A percentile compares a stretch with the other conserved stretches of the same genome.
Evolutionary conservation across 306 rosid genomes (phyloP).

Genomic region (Echinosophora koreensis): DNA sequence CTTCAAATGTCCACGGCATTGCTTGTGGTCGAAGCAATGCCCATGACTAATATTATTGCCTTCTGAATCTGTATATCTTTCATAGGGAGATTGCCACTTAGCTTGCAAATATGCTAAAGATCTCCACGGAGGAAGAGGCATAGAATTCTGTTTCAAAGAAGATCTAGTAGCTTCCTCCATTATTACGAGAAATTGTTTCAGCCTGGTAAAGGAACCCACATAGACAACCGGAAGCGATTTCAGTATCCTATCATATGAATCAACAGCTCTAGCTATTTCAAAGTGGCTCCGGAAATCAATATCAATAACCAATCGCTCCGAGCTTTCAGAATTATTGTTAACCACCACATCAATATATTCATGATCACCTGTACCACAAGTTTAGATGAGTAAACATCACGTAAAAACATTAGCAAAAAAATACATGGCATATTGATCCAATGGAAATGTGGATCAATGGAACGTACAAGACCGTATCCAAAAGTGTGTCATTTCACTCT

Average conservation of each 20-base stretch:
- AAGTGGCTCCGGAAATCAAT: slow-evolving; percentile 95
- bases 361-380: slow-evolving; percentile 76
- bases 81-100: slow-evolving; percentile 87
- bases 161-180: slow-evolving; percentile 91
- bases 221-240: slow-evolving; percentile 83
- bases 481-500: slow-evolving; percentile 27
- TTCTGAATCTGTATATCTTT: slow-evolving; percentile 62
- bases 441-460: neutral
- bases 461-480: neutral
- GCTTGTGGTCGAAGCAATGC: slow-evolving; percentile 65
- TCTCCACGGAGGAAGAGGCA: slow-evolving; percentile 99
- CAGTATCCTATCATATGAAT: slow-evolving; percentile 79
- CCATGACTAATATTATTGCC: slow-evolving; percentile 34
- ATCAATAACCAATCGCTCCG: slow-evolving; percentile 84
- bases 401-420: slow-evolving; percentile 11
- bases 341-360: slow-evolving; percentile 88
- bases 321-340: slow-evolving; percentile 57
- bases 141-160: slow-evolving; percentile 92
- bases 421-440: neutral
- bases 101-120: slow-evolving; percentile 85
- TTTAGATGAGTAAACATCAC: slow-evolving; percentile 37
- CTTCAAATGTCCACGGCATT: slow-evolving; percentile 80
- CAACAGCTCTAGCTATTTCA: slow-evolving; percentile 98
- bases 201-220: slow-evolving; percentile 78
- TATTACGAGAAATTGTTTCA: slow-evolving; percentile 77